phyloP scores from a whole-genome alignment of 768 basidiomycete genomes.

The Lactarius psammicola region DNA sequence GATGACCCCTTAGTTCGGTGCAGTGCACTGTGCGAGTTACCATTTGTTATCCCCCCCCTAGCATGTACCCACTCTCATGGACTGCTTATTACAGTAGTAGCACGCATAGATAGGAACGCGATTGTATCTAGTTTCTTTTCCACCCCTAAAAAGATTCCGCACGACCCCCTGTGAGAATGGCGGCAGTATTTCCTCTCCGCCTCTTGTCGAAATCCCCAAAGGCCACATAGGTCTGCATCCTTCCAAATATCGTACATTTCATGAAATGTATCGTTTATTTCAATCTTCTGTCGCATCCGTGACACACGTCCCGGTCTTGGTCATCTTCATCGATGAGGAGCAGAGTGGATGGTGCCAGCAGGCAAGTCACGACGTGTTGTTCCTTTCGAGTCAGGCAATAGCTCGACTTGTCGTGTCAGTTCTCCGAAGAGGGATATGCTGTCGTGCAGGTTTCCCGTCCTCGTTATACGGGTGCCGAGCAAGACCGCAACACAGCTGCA shows the following conservation, averaged over 20 bases:
- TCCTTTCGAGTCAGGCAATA: background rate
- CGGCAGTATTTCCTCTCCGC: background rate
- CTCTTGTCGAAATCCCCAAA: no score
- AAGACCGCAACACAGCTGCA: constrained; percentile 29
- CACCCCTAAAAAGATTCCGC: background rate
- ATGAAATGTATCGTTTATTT: constrained; percentile 27
- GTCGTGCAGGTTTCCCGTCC: constrained; percentile 36
- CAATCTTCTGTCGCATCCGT: constrained; percentile 37
- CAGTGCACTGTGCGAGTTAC: constrained; percentile 5
- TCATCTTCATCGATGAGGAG: constrained; percentile 35
- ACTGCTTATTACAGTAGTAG: constrained; percentile 10
- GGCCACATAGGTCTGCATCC: background rate
- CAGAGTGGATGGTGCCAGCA: constrained; percentile 41
- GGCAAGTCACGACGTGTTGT: constrained; percentile 29
- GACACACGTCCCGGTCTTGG: constrained; percentile 33
- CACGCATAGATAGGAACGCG: constrained; percentile 8
- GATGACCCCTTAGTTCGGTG: constrained; percentile 11
- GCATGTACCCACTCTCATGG: constrained; percentile 5
- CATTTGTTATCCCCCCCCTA: background rate
- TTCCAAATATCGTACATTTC: background rate
- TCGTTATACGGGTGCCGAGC: constrained; percentile 25
- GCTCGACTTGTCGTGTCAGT: constrained; percentile 27
- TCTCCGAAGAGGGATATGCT: constrained; percentile 43
- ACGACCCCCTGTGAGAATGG: background rate
- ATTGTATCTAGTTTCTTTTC: constrained; percentile 5